Conservation (phyloP, 805 yeast species). For the Cyberlindnera petersonii region DNA sequence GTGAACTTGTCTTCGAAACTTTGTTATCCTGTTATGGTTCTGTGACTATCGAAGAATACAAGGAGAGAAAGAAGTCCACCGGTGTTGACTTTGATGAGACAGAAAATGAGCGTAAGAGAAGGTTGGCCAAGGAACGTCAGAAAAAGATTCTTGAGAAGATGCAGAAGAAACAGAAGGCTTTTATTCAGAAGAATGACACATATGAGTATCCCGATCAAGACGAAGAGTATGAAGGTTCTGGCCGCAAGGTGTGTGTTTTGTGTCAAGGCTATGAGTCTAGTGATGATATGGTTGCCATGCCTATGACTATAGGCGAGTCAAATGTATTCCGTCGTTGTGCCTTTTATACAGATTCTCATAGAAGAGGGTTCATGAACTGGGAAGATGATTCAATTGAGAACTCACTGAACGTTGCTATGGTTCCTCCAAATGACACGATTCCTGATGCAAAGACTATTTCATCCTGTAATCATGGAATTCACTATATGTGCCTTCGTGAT, state of each 20-base stretch:
- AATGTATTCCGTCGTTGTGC: constrained; percentile 24
- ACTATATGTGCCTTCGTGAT: constrained; percentile 68
- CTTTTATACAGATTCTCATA: background rate
- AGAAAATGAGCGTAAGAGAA: constrained; percentile 49
- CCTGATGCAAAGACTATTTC: constrained; percentile 12
- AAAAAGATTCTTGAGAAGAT: constrained; percentile 58
- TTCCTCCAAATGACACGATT: constrained; percentile 14
- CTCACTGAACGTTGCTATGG: constrained; percentile 27
- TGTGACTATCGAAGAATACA: constrained; percentile 46
- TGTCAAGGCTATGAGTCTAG: constrained; percentile 52
- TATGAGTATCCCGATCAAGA: constrained; percentile 31
- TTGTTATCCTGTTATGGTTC: constrained; percentile 56
- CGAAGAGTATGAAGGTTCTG: constrained; percentile 24
- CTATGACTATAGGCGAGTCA: constrained; percentile 44
- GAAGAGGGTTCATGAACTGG: constrained; percentile 23
- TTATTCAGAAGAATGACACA: constrained; percentile 50
- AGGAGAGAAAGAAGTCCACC: constrained; percentile 40
- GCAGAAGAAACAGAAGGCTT: constrained; percentile 69
- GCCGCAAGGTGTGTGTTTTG: constrained; percentile 44
- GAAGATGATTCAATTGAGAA: constrained; percentile 20
- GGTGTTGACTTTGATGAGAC: constrained; percentile 43
- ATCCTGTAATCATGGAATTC: constrained; percentile 95
- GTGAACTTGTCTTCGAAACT: constrained; percentile 44
- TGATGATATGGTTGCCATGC: constrained; percentile 53
- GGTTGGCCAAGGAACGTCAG: constrained; percentile 60